These are phyloP conservation scores for Urtica urens DNA, from an alignment of 306 rosid genomes.

Conservation along the genomic window DNA sequence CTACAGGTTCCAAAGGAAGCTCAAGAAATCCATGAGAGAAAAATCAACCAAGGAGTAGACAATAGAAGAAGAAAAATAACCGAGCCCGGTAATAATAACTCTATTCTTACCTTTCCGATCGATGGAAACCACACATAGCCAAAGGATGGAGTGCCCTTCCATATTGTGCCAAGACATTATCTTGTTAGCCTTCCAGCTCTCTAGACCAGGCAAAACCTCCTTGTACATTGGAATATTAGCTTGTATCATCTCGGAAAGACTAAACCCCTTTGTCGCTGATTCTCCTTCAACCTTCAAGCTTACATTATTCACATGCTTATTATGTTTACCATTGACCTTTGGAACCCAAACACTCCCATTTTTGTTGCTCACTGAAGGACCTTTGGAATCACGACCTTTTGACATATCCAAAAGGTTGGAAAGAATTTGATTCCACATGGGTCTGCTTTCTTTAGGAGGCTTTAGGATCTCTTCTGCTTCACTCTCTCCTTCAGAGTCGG, in stretches of 20 bases:
- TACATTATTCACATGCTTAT: constrained; percentile 43
- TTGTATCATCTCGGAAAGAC: constrained; percentile 46
- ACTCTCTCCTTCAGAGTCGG: constrained; percentile 67
- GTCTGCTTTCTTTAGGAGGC: constrained; percentile 37
- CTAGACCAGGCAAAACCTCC: constrained; percentile 86
- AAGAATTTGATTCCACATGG: constrained; percentile 35
- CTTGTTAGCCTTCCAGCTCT: constrained; percentile 79
- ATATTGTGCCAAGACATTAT: constrained; percentile 81
- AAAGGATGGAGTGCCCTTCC: constrained; percentile 80
- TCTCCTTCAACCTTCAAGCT: constrained; percentile 56
- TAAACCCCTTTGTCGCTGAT: constrained; percentile 46
- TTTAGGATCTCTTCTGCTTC: constrained; percentile 48
- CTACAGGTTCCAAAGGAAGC: too few species aligned
- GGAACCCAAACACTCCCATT: constrained; percentile 61
- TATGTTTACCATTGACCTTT: constrained; percentile 83
- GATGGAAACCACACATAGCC: constrained; percentile 71
- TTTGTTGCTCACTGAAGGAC: constrained; percentile 22
- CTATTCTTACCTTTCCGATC: constrained; percentile 71
- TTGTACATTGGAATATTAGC: constrained; percentile 60
- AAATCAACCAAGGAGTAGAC: too few species aligned
- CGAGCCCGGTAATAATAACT: too few species aligned
- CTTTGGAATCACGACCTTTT: constrained; percentile 26
- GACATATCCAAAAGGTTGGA: constrained; percentile 40
- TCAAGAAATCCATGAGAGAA: too few species aligned
- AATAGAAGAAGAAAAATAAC: not conserved